phyloP scores from a whole-genome alignment of 1,284 basidiomycete genomes.

The Apiotrichum domesticum region DNA sequence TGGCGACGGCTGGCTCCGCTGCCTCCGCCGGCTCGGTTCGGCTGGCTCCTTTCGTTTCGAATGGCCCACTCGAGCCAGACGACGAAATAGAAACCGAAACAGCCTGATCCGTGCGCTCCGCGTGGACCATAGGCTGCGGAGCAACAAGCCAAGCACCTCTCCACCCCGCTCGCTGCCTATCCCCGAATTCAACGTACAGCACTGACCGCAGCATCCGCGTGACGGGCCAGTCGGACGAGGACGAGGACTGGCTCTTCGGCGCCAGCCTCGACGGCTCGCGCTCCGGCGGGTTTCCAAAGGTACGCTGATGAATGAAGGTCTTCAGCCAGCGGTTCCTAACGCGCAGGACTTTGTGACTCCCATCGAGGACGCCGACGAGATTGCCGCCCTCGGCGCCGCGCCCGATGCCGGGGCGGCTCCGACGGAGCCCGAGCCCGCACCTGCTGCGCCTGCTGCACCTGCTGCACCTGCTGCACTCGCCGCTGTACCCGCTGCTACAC shows the following conservation, averaged over 20 bases:
- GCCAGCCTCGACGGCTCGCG: constrained; percentile 42
- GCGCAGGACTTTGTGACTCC: constrained; percentile 36
- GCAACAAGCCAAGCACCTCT: too few species aligned
- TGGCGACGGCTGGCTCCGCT: too few species aligned
- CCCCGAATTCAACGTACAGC: not conserved
- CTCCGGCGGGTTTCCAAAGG: constrained; percentile 45
- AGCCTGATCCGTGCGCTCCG: too few species aligned
- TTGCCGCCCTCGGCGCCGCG: not conserved
- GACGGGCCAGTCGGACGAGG: constrained; percentile 41
- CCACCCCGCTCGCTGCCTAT: too few species aligned
- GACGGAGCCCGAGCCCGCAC: constrained; percentile 11
- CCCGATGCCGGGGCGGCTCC: not conserved
- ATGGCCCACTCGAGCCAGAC: too few species aligned
- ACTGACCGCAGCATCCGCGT: constrained; percentile 40
- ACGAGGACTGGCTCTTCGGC: constrained; percentile 47
- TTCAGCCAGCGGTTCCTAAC: constrained; percentile 2
- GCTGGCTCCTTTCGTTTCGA: too few species aligned
- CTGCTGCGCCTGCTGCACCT: constrained; percentile 5
- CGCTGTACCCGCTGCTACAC: constrained; percentile 47
- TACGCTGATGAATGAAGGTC: constrained; percentile 10
- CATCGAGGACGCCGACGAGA: constrained; percentile 24
- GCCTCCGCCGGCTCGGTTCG: too few species aligned
- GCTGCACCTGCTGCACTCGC: constrained; percentile 44
- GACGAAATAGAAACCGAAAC: too few species aligned
- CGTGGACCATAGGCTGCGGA: too few species aligned